These are phyloP conservation scores for Coniochaeta hoffmannii DNA, from an alignment of 2,329 filamentous ascomycete species.

Conservation along the genomic window DNA sequence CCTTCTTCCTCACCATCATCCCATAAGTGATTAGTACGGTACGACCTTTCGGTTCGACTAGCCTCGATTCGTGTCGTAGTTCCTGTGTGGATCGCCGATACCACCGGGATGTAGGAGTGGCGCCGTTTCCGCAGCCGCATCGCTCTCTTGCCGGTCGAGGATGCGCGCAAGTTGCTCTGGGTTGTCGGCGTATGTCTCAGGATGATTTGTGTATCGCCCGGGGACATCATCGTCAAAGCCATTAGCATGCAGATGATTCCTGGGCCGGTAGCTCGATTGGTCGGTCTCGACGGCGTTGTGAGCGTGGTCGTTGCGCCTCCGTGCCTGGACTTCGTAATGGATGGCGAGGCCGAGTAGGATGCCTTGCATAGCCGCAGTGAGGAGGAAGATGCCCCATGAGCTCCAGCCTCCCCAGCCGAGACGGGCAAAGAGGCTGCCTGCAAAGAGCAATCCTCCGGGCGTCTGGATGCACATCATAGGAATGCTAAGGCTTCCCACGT, in stretches of 20 bases:
- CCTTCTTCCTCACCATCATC: no score
- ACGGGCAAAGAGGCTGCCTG: slow-evolving; percentile 71
- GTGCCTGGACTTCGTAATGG: slow-evolving; percentile 56
- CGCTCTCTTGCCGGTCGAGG: slow-evolving; percentile 41
- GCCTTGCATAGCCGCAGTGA: slow-evolving; percentile 82
- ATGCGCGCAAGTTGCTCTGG: slow-evolving; percentile 44
- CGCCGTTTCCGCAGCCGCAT: slow-evolving; percentile 41
- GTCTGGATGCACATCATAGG: slow-evolving; percentile 99
- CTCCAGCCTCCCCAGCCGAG: slow-evolving; percentile 85
- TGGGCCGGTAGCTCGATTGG: slow-evolving; percentile 24
- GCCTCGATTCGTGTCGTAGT: slow-evolving; percentile 26
- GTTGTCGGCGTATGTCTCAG: slow-evolving; percentile 43
- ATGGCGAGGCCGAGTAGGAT: slow-evolving; percentile 73
- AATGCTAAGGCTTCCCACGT: slow-evolving; percentile 86
- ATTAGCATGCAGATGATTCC: slow-evolving; percentile 23
- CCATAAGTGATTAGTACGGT: slow-evolving; percentile 7
- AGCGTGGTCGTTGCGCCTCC: slow-evolving; percentile 11
- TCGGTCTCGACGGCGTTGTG: background rate
- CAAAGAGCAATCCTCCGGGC: slow-evolving; percentile 85
- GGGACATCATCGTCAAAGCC: slow-evolving; percentile 44
- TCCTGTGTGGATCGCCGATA: slow-evolving; percentile 35
- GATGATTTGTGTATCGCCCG: slow-evolving; percentile 43
- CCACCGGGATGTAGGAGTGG: slow-evolving; percentile 42
- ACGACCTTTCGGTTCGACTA: slow-evolving; percentile 11
- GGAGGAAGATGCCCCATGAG: slow-evolving; percentile 84